Base-by-base conservation (phyloP, 192 early-diverging fungal genomes). In the Umbelopsis sp. region DNA sequence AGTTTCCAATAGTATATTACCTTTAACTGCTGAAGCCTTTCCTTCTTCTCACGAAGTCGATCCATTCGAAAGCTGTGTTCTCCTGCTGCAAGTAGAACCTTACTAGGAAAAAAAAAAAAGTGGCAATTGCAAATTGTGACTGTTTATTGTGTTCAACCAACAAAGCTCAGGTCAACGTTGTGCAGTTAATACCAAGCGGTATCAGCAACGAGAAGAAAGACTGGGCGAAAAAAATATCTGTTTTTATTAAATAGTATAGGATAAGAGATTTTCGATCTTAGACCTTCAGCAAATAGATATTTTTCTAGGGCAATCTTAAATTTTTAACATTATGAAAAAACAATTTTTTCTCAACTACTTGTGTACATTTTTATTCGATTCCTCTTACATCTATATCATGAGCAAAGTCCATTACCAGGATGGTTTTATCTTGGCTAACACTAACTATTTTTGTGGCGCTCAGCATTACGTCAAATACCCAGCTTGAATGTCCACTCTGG, bases 391-490 rank as follows among this genome's bases (percentile, higher is more conserved):
- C 77, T 11, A 84, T 66, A n/a, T 74, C 71, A 31, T 74, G 53
- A 11, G 77, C 53, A 72, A 84, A 84, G 50, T 84, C 80, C 77
- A 81, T 84, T 29, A 84, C 68, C 8, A 84, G 32, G 31, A 84
- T 81, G 49, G 72, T 75, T 67, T 74, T 71, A 71, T 84, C 80
- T 49, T 84, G 82, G 38, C 80, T 81, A 66, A 80, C 72, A 38
- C 82, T 84, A 44, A 41, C 56, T 75, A 99, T 95, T 70, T 88
- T 90, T 38, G 85, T 89, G 6, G 84, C 79, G 43, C 91, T 91
- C 75, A 96, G 94, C 71, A 94, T 93, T 14, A 99, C 92, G 83
- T 98, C 95, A 88, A 98, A 99, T 6, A 99, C 94, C 95, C 96
- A 97, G 78, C 93, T 96, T 6, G 88, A 86, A 76, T 97, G 95